Evolutionary conservation across 2,329 filamentous ascomycete genomes (phyloP), one percentile per base, ranked within the genome.

Genomic region (Allantophomopsis lycopodina): DNA sequence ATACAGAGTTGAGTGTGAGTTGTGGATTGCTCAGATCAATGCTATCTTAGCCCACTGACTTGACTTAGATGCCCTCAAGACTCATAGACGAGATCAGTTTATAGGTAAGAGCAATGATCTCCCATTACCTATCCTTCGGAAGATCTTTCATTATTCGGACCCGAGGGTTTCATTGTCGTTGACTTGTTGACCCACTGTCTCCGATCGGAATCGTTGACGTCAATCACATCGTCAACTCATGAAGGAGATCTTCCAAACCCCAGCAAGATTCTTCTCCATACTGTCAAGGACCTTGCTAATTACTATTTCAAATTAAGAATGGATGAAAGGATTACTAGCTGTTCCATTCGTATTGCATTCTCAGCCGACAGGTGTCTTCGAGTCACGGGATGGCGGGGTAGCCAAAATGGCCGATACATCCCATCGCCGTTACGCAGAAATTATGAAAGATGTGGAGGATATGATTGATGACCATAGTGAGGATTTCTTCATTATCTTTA

Each of bases 341-440:
- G 89, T 96, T 1, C 91, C 91, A 0, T 98, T 98, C 56, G 89
- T 98, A 32, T 74, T 98, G 40, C 87, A 94, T 59, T 95, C 89
- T 1, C 88, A 96, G 56, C 91, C 91, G 3, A 93, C 86, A 1
- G 86, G 86, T 15, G 76, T 87, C 33, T 87, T 89, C 52, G 80
- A 88, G 47, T 68, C 73, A 41, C 70, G 76, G 50, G 68, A 71
- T 41, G 66, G 72, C 40, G 72, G 68, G 40, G 72, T 89, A 38
- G 65, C 71, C 35, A 71, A 79, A 42, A 87, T 89, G 67, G 83
- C 84, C 4, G 73, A 76, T 42, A 80, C 84, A 54, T 84, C 89
- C 18, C 86, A 91, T 55, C 71, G 83, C 41, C 78, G 91, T 45
- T 98, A 96, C 63, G 83, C 84, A 36, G 89, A 98, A 60, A 95